phyloP scores from a whole-genome alignment of 2,329 filamentous ascomycete genomes.

The Blastomyces silverae region DNA sequence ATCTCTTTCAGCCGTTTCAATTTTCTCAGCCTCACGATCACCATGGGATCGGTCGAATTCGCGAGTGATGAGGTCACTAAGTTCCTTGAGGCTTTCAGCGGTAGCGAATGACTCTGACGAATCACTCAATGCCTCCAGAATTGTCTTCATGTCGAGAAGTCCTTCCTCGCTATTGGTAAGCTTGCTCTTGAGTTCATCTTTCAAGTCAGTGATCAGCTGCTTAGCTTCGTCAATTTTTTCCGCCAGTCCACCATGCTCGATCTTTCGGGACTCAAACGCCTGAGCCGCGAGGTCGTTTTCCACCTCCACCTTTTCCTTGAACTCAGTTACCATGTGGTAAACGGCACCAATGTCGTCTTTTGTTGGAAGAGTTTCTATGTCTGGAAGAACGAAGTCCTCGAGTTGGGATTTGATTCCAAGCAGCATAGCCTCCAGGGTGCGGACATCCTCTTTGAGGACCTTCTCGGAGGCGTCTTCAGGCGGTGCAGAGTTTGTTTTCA shows the following conservation, averaged over 20 bases:
- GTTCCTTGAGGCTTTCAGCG: conserved; percentile 59
- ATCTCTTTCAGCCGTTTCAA: conserved; percentile 63
- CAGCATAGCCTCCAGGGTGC: conserved; percentile 71
- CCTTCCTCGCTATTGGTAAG: conserved; percentile 68
- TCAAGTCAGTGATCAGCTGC: conserved; percentile 67
- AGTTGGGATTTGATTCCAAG: conserved; percentile 78
- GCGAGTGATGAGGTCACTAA: conserved; percentile 67
- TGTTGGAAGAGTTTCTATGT: conserved; percentile 62
- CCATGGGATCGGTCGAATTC: conserved; percentile 85
- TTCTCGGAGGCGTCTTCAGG: conserved; percentile 49
- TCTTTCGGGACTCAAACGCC: conserved; percentile 74
- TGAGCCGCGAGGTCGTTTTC: conserved; percentile 69
- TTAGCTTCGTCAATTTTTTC: conserved; percentile 76
- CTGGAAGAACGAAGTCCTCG: conserved; percentile 63
- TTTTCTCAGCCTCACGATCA: conserved; percentile 69
- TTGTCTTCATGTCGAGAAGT: conserved; percentile 48
- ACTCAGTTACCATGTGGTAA: conserved; percentile 63
- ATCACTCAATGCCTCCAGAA: conserved; percentile 63
- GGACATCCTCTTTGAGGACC: conserved; percentile 73
- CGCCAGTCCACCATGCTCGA: conserved; percentile 70
- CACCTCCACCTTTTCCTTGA: conserved; percentile 55
- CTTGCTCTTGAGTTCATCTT: conserved; percentile 66
- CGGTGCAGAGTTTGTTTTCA: conserved; percentile 42
- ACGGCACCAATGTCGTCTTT: conserved; percentile 69
- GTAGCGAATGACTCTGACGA: conserved; percentile 42